Conservation (phyloP, 495 filamentous ascomycete genomes). For the Acidomyces sp. region DNA sequence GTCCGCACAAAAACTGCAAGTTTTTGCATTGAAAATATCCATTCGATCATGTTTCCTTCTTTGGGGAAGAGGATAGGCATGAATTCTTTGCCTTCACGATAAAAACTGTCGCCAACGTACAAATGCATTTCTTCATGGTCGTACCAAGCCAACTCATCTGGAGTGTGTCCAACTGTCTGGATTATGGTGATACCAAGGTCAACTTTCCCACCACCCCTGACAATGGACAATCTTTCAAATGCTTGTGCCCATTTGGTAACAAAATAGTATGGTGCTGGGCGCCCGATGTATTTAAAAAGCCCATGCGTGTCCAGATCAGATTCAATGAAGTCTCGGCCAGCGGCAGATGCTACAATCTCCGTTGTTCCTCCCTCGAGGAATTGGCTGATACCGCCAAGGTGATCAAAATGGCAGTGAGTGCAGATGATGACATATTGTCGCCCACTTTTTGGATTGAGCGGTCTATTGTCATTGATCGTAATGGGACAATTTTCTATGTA, state of each 20-base stretch:
- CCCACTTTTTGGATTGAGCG: slow-evolving; percentile 23
- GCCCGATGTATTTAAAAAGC: slow-evolving; percentile 20
- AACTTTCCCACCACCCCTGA: not conserved
- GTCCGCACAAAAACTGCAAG: slow-evolving; percentile 13
- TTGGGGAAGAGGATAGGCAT: slow-evolving; percentile 30
- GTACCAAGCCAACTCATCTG: slow-evolving; percentile 32
- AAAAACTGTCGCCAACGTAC: slow-evolving; percentile 34
- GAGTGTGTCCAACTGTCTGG: slow-evolving; percentile 34
- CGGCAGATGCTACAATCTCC: slow-evolving; percentile 26
- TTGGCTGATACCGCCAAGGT: slow-evolving; percentile 28
- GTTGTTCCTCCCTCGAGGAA: slow-evolving; percentile 24
- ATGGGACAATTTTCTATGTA: slow-evolving; percentile 30
- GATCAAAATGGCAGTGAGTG: slow-evolving; percentile 34
- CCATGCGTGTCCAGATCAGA: slow-evolving; percentile 26
- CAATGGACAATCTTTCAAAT: slow-evolving; percentile 16
- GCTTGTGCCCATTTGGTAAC: slow-evolving; percentile 29
- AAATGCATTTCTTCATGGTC: slow-evolving; percentile 29
- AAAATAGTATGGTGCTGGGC: slow-evolving; percentile 23
- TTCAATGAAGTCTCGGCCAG: slow-evolving; percentile 26
- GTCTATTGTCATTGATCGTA: slow-evolving; percentile 21
- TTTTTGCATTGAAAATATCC: slow-evolving; percentile 18
- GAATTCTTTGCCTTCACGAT: slow-evolving; percentile 25
- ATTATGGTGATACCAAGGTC: slow-evolving; percentile 27
- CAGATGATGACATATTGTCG: slow-evolving; percentile 30
- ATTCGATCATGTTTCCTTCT: slow-evolving; percentile 19